Evolutionary conservation across 768 basidiomycete species (phyloP).

Genomic region (Naganishia onofrii): DNA sequence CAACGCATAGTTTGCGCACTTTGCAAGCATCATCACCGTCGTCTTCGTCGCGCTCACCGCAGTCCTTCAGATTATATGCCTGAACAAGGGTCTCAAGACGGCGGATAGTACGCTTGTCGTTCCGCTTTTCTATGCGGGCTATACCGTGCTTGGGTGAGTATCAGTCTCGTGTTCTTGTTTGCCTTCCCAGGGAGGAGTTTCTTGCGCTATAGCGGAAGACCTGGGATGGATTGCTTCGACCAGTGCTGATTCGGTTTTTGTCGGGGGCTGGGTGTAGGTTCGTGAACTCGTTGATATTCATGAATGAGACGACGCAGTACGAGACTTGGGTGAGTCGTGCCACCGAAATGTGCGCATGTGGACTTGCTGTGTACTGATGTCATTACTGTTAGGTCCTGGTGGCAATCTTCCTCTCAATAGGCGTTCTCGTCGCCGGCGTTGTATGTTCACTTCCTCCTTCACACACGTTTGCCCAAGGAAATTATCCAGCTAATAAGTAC

Average conservation of each 20-base stretch:
- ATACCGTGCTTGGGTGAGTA: conserved; percentile 28
- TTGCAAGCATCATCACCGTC: conserved; percentile 71
- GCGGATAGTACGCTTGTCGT: conserved; percentile 74
- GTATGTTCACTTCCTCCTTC: conserved; percentile 43
- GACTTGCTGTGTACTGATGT: background rate
- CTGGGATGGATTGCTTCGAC: too few relatives aligned
- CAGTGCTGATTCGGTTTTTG: background rate
- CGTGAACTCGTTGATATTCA: conserved; percentile 69
- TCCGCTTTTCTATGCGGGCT: conserved; percentile 86
- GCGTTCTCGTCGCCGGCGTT: conserved; percentile 82
- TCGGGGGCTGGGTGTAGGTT: conserved; percentile 53
- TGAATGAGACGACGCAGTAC: conserved; percentile 80
- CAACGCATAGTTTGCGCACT: conserved; percentile 67
- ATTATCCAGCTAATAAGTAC: background rate
- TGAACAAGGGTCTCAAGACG: conserved; percentile 83
- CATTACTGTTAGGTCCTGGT: conserved; percentile 57
- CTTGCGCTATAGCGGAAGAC: too few relatives aligned
- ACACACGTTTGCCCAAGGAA: background rate
- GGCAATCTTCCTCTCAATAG: conserved; percentile 80
- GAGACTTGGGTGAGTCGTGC: conserved; percentile 66
- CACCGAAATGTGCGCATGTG: background rate
- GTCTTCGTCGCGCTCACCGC: conserved; percentile 66
- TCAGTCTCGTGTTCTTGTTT: too few relatives aligned
- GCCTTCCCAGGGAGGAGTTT: too few relatives aligned
- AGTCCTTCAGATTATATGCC: conserved; percentile 82